These are phyloP conservation scores for Camelina neglecta DNA, from an alignment of 345 rosid species.

Conservation along the genomic window DNA sequence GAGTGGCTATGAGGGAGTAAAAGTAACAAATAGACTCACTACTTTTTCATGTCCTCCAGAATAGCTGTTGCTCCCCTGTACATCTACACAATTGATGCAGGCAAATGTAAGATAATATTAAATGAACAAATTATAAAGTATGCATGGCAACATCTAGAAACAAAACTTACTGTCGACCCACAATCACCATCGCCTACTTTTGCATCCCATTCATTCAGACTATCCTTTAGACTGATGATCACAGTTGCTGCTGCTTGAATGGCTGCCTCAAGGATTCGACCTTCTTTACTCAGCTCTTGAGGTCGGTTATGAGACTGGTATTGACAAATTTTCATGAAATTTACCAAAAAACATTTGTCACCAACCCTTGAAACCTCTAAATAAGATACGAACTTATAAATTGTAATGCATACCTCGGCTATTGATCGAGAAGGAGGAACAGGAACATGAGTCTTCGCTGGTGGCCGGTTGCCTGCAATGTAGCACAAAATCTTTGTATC, in stretches of 20 bases:
- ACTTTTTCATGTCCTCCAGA: slow-evolving; percentile 83
- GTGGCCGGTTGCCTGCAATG: slow-evolving; percentile 76
- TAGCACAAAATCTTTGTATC: slow-evolving; percentile 18
- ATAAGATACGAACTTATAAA: background rate
- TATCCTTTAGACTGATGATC: slow-evolving; percentile 62
- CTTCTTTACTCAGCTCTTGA: slow-evolving; percentile 65
- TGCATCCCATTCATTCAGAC: slow-evolving; percentile 93
- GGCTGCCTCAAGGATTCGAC: slow-evolving; percentile 73
- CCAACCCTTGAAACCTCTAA: slow-evolving; percentile 22
- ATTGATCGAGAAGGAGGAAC: slow-evolving; percentile 62
- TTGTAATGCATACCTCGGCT: slow-evolving; percentile 56
- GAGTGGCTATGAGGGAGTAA: background rate
- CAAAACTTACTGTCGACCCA: slow-evolving; percentile 86
- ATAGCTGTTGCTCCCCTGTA: slow-evolving; percentile 79
- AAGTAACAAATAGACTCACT: slow-evolving; percentile 53
- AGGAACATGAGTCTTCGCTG: slow-evolving; percentile 90
- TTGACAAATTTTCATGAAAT: slow-evolving; percentile 36
- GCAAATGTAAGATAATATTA: slow-evolving; percentile 22
- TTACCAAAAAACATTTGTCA: slow-evolving; percentile 9
- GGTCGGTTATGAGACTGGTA: slow-evolving; percentile 70
- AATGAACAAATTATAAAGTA: slow-evolving; percentile 8
- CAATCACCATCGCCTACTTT: slow-evolving; percentile 98
- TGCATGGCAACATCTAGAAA: background rate
- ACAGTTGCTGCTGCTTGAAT: slow-evolving; percentile 87
- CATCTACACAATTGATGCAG: slow-evolving; percentile 63